Evolutionary conservation across 495 filamentous ascomycete species (phyloP).

Genomic region (Entonaema liquescens): DNA sequence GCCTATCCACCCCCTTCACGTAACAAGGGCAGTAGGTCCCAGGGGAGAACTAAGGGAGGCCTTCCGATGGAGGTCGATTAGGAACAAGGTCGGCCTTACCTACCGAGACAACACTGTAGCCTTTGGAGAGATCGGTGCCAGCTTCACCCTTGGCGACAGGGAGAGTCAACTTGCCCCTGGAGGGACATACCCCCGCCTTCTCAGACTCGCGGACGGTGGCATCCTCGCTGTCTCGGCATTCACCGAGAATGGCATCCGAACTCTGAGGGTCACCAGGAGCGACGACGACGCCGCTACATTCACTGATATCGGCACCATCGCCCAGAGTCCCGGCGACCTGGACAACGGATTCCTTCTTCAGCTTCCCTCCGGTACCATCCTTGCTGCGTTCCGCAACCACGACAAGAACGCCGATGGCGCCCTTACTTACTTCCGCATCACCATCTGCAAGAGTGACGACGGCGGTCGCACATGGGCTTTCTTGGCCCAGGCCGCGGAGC

Average conservation of each 20-base stretch:
- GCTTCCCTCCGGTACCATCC: constrained; percentile 55
- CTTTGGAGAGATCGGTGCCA: constrained; percentile 24
- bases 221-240: constrained; percentile 55
- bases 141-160: constrained; percentile 19
- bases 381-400: constrained; percentile 70
- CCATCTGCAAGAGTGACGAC: constrained; percentile 63
- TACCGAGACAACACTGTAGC: constrained; percentile 19
- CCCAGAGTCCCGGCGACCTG: constrained; percentile 54
- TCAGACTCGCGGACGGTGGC: constrained; percentile 54
- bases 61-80: not conserved
- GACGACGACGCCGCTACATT: constrained; percentile 55
- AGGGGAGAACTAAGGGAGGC: not conserved
- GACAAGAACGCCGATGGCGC: constrained; percentile 50
- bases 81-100: not conserved
- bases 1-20: not conserved
- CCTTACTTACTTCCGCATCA: constrained; percentile 65
- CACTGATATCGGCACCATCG: constrained; percentile 40
- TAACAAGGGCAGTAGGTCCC: not conserved
- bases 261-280: constrained; percentile 50
- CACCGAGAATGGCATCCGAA: constrained; percentile 39
- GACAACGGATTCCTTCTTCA: constrained; percentile 69
- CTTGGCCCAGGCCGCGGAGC: constrained; percentile 54
- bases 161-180: constrained; percentile 17
- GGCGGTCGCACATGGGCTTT: constrained; percentile 61
- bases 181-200: constrained; percentile 61